phyloP scores from a whole-genome alignment of 108 stramenopile species.

The Pseudonitzschia multistriata region DNA sequence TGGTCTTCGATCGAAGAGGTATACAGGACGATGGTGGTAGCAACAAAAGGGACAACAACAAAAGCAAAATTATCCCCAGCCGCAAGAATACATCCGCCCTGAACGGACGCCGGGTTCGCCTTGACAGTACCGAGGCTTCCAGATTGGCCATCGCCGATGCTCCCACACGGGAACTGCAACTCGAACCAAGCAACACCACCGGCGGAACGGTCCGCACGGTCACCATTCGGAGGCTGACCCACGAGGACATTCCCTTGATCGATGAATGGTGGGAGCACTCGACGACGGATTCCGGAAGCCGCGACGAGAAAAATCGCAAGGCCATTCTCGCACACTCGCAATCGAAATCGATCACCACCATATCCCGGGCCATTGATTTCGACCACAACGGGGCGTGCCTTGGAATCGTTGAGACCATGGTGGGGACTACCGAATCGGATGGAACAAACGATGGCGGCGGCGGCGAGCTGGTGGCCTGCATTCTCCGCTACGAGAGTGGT shows the following conservation, averaged over 20 bases:
- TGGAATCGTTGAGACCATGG: constrained; percentile 39
- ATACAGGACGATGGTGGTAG: background rate
- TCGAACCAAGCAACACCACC: background rate
- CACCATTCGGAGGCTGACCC: background rate
- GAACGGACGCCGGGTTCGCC: too few species aligned
- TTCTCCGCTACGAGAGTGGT: constrained; percentile 48
- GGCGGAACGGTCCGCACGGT: background rate
- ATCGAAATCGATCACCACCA: constrained; percentile 7
- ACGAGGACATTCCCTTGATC: constrained; percentile 10
- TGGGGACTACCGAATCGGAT: too few species aligned
- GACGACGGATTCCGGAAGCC: background rate
- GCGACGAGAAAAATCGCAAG: too few species aligned
- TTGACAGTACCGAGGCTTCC: background rate
- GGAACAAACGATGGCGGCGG: constrained; percentile 34
- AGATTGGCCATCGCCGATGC: background rate
- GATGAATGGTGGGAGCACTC: constrained; percentile 20
- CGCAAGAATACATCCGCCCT: too few species aligned
- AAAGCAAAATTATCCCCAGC: background rate
- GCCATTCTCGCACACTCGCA: too few species aligned
- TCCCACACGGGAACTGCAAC: background rate
- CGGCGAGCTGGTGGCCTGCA: constrained; percentile 34
- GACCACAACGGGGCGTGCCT: constrained; percentile 7
- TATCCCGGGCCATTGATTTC: background rate
- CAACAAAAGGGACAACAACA: background rate
- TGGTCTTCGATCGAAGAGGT: constrained; percentile 8